A percentile compares a stretch with the other conserved stretches of the same genome.
phyloP scores from a whole-genome alignment of 495 filamentous ascomycete genomes.

The Xylaria palmicola region DNA sequence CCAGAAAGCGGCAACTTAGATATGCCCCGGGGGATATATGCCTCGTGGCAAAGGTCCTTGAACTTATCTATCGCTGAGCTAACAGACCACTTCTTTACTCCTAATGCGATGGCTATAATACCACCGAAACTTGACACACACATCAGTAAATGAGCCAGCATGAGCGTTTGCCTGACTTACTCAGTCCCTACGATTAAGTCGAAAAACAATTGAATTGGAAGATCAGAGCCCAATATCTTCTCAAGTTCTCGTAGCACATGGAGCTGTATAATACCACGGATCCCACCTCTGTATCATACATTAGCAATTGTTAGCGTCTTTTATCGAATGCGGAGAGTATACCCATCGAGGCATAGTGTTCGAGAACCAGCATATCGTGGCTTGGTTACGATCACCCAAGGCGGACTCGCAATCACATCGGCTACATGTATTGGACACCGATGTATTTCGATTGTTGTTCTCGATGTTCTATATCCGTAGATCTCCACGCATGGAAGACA shows the following conservation, averaged over 20 bases:
- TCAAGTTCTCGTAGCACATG: slow-evolving; percentile 45
- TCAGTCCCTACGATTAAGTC: slow-evolving; percentile 56
- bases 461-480: slow-evolving; percentile 29
- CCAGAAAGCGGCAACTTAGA: slow-evolving; percentile 35
- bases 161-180: slow-evolving; percentile 27
- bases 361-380: slow-evolving; percentile 49
- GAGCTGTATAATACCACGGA: slow-evolving; percentile 50
- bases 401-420: slow-evolving; percentile 27
- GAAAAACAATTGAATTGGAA: slow-evolving; percentile 46
- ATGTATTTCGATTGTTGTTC: slow-evolving; percentile 29
- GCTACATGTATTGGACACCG: slow-evolving; percentile 36
- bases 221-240: slow-evolving; percentile 34
- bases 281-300: slow-evolving; percentile 38
- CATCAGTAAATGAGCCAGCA: slow-evolving; percentile 4
- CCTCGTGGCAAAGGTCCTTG: slow-evolving; percentile 38
- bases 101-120: slow-evolving; percentile 57
- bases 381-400: slow-evolving; percentile 42
- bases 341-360: slow-evolving; percentile 59
- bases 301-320: background rate
- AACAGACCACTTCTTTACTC: slow-evolving; percentile 47
- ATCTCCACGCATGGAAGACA: slow-evolving; percentile 47
- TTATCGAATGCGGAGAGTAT: background rate
- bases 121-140: slow-evolving; percentile 48
- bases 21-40: slow-evolving; percentile 43
- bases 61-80: slow-evolving; percentile 44